Conservation (phyloP, 345 rosid species). For the Hibiscus tridactylites region DNA sequence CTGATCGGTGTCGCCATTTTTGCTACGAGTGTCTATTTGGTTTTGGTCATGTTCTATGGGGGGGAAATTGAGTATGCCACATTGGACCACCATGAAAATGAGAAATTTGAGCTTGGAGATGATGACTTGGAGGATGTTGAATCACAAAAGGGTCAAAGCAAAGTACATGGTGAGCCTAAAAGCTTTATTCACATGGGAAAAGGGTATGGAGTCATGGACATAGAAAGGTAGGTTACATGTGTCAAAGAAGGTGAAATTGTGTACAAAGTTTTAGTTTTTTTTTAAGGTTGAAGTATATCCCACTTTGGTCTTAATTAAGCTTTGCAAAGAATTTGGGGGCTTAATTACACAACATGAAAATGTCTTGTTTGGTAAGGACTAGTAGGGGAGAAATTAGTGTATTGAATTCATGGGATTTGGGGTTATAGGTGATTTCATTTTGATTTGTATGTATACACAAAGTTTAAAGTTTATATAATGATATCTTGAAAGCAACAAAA, state of each 20-base stretch:
- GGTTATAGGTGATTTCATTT: background rate
- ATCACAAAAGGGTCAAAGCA: conserved; percentile 25
- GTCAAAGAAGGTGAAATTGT: background rate
- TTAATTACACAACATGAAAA: conserved; percentile 13
- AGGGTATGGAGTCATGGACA: conserved; percentile 23
- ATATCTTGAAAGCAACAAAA: background rate
- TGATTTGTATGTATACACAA: background rate
- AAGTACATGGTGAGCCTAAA: conserved; percentile 5
- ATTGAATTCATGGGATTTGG: background rate
- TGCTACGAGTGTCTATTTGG: conserved; percentile 34
- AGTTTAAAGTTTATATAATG: background rate
- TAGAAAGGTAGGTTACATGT: conserved; percentile 28
- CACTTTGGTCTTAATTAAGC: conserved; percentile 16
- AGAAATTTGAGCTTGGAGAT: conserved; percentile 18
- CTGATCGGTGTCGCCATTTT: conserved; percentile 34
- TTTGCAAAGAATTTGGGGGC: conserved; percentile 20
- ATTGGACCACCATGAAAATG: conserved; percentile 25
- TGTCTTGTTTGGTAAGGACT: background rate
- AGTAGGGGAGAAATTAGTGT: too few relatives aligned
- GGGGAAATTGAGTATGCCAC: conserved; percentile 33
- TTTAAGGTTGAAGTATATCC: background rate
- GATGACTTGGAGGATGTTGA: conserved; percentile 26
- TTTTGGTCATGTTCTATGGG: conserved; percentile 28
- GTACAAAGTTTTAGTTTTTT: conserved; percentile 2
- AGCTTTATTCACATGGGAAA: conserved; percentile 34